Conservation (phyloP, 306 rosid genomes). For the Castanea sativa region DNA sequence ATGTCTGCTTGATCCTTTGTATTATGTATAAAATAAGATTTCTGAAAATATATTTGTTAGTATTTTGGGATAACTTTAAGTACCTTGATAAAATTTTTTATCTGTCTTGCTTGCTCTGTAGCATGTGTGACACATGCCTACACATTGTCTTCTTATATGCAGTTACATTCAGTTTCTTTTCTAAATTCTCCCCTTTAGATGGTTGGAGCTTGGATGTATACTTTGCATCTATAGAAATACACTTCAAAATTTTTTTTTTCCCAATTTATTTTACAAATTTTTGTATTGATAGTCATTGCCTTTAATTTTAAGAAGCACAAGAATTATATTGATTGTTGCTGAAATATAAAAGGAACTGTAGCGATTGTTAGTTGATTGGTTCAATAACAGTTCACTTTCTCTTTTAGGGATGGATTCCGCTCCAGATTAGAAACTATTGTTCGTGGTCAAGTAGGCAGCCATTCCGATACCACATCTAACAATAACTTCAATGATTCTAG, state of each 20-base stretch:
- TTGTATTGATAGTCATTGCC: background rate
- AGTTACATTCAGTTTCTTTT: background rate
- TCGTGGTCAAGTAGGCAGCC: slow-evolving; percentile 77
- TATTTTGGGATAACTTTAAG: too few species aligned
- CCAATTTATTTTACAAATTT: background rate
- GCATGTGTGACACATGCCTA: background rate
- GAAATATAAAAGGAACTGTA: slow-evolving; percentile 12
- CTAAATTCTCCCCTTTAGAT: slow-evolving; percentile 6
- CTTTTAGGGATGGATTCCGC: slow-evolving; percentile 88
- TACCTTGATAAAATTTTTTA: background rate
- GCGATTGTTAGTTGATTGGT: slow-evolving; percentile 22
- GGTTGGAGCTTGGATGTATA: slow-evolving; percentile 13
- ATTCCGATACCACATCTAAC: slow-evolving; percentile 60
- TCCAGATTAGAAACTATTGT: slow-evolving; percentile 87
- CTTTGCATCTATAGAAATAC: background rate
- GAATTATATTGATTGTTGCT: slow-evolving; percentile 13
- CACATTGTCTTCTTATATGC: background rate
- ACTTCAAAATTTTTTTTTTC: background rate
- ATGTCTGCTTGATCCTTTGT: background rate
- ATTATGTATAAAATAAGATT: background rate
- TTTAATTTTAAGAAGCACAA: slow-evolving; percentile 17
- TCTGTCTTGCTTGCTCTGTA: background rate
- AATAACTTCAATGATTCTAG: slow-evolving; percentile 58
- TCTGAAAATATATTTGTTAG: background rate
- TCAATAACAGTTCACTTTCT: slow-evolving; percentile 27